Percentiles rank a stretch among this genome's conserved stretches.
phyloP scores from a whole-genome alignment of 495 filamentous ascomycete genomes.

The Penicillium salamii region DNA sequence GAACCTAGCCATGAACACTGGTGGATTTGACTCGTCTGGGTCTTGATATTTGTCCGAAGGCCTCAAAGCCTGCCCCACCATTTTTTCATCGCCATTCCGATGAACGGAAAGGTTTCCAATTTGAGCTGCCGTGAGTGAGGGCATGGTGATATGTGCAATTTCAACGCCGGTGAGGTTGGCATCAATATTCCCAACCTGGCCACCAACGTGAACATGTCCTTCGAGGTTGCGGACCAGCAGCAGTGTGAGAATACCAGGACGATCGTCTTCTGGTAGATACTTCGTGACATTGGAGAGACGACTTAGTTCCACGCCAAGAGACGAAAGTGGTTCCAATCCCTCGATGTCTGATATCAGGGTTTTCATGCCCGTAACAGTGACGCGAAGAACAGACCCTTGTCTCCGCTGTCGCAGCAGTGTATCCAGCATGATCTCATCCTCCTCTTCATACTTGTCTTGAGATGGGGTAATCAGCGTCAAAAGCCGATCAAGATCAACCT shows the following conservation, averaged over 20 bases:
- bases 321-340: slow-evolving; percentile 61
- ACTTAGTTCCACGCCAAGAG: slow-evolving; percentile 71
- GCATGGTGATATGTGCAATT: slow-evolving; percentile 79
- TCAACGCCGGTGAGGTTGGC: slow-evolving; percentile 59
- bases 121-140: slow-evolving; percentile 73
- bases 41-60: slow-evolving; percentile 15
- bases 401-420: slow-evolving; percentile 84
- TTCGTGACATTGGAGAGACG: slow-evolving; percentile 85
- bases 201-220: slow-evolving; percentile 54
- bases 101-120: slow-evolving; percentile 55
- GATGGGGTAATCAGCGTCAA: slow-evolving; percentile 87
- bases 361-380: slow-evolving; percentile 60
- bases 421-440: slow-evolving; percentile 93
- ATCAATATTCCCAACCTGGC: slow-evolving; percentile 63
- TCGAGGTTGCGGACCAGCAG: slow-evolving; percentile 61
- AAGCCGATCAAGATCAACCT: slow-evolving; percentile 76
- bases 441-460: slow-evolving; percentile 84
- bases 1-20: slow-evolving; percentile 75
- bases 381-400: slow-evolving; percentile 81
- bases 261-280: slow-evolving; percentile 93
- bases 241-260: slow-evolving; percentile 82
- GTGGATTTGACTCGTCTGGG: slow-evolving; percentile 31
- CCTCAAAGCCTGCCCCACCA: slow-evolving; percentile 55
- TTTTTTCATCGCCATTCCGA: slow-evolving; percentile 66
- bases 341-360: slow-evolving; percentile 55